Evolutionary conservation across 768 basidiomycete species (phyloP).

Genomic region (Lactifluus hygrophoroides): DNA sequence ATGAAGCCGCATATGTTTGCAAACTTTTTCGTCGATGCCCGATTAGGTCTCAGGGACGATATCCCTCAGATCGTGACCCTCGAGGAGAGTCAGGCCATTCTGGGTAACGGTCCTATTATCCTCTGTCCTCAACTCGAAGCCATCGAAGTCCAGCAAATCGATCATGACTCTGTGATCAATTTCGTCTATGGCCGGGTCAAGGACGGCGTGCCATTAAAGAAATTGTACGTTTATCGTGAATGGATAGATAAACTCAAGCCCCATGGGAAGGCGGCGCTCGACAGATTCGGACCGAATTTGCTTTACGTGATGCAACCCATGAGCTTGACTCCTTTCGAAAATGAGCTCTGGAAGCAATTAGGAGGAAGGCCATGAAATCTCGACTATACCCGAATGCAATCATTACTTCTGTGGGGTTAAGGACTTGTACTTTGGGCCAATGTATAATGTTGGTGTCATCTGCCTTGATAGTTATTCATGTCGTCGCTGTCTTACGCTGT

Average conservation of each 20-base stretch:
- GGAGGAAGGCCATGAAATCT: neutral
- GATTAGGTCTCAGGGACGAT: slow-evolving; percentile 9
- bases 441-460: neutral
- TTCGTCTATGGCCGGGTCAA: neutral
- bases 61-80: slow-evolving; percentile 2
- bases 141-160: slow-evolving; percentile 7
- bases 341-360: neutral
- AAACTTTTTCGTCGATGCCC: slow-evolving; percentile 6
- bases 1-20: slow-evolving; percentile 1
- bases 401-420: too few species aligned
- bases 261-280: neutral
- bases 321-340: slow-evolving; percentile 4
- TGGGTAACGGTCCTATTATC: neutral
- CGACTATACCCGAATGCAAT: neutral
- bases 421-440: too few species aligned
- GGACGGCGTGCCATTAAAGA: slow-evolving; percentile 2
- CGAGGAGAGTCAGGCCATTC: neutral
- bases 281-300: neutral
- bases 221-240: slow-evolving; percentile 5
- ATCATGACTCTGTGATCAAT: neutral
- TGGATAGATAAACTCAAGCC: neutral
- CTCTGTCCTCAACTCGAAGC: slow-evolving; percentile 10
- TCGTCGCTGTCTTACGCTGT: neutral
- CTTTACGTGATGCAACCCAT: neutral
- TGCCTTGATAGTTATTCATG: neutral